Evolutionary conservation across 2,329 filamentous ascomycete genomes (phyloP).

Genomic region (Alternaria brassicae): DNA sequence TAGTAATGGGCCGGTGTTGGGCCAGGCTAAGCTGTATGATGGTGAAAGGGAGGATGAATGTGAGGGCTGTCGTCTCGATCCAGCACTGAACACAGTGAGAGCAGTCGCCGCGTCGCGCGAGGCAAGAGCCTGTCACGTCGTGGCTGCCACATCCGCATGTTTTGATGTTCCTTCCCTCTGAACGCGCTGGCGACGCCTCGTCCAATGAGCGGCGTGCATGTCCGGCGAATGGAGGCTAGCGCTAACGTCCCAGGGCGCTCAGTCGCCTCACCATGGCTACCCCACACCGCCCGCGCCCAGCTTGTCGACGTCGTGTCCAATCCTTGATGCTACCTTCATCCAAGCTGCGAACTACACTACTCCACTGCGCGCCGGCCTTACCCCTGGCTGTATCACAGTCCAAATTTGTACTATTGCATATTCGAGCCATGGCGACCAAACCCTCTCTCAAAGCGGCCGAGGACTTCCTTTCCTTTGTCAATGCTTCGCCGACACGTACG

Average conservation of each 20-base stretch:
- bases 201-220: constrained; percentile 27
- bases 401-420: constrained; percentile 23
- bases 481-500: constrained; percentile 91
- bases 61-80: not conserved
- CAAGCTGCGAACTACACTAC: constrained; percentile 15
- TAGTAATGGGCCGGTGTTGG: constrained; percentile 9
- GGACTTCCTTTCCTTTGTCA: constrained; percentile 93
- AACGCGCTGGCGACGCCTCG: constrained; percentile 22
- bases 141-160: constrained; percentile 36
- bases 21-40: constrained; percentile 12
- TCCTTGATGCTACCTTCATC: constrained; percentile 26
- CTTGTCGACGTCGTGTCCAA: constrained; percentile 25
- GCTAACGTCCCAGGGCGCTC: constrained; percentile 13
- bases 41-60: not conserved
- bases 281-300: constrained; percentile 17
- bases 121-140: constrained; percentile 23
- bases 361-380: constrained; percentile 21
- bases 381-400: constrained; percentile 15
- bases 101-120: constrained; percentile 22
- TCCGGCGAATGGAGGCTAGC: not conserved
- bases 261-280: constrained; percentile 16
- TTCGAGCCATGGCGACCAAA: constrained; percentile 47
- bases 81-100: not conserved
- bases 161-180: constrained; percentile 29
- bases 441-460: constrained; percentile 62